Conservation (phyloP, 768 basidiomycete genomes). For the Ramaria sp. region DNA sequence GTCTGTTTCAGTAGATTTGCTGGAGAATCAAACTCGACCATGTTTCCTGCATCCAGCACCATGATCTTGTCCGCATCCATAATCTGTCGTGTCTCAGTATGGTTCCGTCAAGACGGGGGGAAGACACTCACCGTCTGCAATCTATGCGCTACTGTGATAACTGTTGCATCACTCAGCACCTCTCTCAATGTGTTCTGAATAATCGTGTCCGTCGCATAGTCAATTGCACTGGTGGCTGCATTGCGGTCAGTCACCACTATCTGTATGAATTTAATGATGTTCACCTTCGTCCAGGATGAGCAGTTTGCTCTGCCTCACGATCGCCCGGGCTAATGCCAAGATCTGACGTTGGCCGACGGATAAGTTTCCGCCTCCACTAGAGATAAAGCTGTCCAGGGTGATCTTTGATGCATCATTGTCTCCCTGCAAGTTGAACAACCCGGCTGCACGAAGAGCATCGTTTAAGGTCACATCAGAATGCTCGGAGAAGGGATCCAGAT, state of each 20-base stretch:
- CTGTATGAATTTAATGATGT: conserved; percentile 9
- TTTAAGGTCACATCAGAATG: conserved; percentile 34
- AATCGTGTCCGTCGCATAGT: conserved; percentile 38
- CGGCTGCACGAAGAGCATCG: conserved; percentile 29
- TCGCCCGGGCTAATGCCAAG: conserved; percentile 30
- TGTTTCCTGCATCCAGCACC: conserved; percentile 15
- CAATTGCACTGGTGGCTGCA: conserved; percentile 24
- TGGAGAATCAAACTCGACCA: conserved; percentile 32
- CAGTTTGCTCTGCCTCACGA: conserved; percentile 10
- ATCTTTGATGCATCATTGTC: conserved; percentile 15
- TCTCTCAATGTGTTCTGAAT: conserved; percentile 35
- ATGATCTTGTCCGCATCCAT: conserved; percentile 33
- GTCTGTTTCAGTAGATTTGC: conserved; percentile 21
- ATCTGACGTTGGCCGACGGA: conserved; percentile 31
- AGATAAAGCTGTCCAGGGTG: conserved; percentile 15
- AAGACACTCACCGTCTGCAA: conserved; percentile 16
- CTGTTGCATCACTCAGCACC: conserved; percentile 29
- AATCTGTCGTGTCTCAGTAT: conserved; percentile 17
- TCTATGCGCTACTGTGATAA: conserved; percentile 40
- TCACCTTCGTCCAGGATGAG: conserved; percentile 28
- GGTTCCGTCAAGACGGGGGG: neutral
- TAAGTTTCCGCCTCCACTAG: conserved; percentile 6
- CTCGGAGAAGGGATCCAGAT: conserved; percentile 40
- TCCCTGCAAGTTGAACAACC: conserved; percentile 16
- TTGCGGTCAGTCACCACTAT: conserved; percentile 11